phyloP scores from a whole-genome alignment of 2,329 filamentous ascomycete genomes.

The Stemphylium beticola region DNA sequence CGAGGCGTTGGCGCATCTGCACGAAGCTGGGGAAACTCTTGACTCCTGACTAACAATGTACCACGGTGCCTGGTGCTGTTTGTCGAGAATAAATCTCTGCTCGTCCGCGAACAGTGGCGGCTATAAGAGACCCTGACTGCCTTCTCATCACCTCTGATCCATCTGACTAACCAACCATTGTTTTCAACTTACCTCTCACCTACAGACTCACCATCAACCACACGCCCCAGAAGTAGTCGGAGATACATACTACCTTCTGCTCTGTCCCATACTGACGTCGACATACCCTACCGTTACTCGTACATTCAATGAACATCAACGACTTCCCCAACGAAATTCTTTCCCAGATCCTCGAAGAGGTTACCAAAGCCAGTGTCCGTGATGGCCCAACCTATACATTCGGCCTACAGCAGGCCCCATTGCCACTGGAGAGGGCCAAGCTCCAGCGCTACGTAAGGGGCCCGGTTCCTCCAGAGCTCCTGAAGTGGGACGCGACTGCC shows the following conservation, averaged over 20 bases:
- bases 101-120: neutral
- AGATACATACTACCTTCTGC: conserved; percentile 15
- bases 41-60: conserved; percentile 42
- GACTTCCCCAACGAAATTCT: conserved; percentile 60
- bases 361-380: conserved; percentile 55
- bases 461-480: conserved; percentile 57
- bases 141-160: conserved; percentile 17
- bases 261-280: conserved; percentile 17
- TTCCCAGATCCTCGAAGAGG: conserved; percentile 57
- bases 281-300: conserved; percentile 14
- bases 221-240: conserved; percentile 12
- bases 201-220: conserved; percentile 7
- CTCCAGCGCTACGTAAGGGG: conserved; percentile 60
- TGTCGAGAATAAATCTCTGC: conserved; percentile 39
- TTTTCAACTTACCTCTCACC: conserved; percentile 11
- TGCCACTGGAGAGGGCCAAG: conserved; percentile 53
- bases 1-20: conserved; percentile 34
- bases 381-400: conserved; percentile 60
- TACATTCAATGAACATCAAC: conserved; percentile 55
- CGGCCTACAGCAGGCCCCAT: conserved; percentile 57
- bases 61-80: conserved; percentile 35
- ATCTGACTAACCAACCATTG: conserved; percentile 25
- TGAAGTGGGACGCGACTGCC: conserved; percentile 59
- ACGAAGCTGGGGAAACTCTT: conserved; percentile 33
- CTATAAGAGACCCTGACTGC: conserved; percentile 37